A percentile compares a stretch with the other conserved stretches of the same genome.
Conservation (phyloP, 345 rosid genomes). For the Noccaea bulbosa region DNA sequence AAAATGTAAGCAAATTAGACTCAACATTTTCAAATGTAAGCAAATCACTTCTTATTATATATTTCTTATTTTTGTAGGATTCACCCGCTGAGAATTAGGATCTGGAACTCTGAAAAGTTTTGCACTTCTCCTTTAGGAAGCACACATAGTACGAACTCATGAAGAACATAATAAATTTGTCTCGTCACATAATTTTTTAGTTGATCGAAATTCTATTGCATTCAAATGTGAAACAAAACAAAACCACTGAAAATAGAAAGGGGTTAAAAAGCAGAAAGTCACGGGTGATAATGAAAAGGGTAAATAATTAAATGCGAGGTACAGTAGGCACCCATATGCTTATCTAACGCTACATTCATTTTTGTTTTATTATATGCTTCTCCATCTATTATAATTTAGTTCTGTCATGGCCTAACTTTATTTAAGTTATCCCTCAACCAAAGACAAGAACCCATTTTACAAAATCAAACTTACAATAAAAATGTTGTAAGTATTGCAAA, state of each 20-base stretch:
- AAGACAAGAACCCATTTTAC: not conserved
- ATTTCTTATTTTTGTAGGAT: not conserved
- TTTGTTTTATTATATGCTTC: constrained; percentile 1
- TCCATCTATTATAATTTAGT: not conserved
- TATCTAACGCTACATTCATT: not conserved
- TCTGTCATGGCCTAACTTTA: not conserved
- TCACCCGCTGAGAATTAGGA: not conserved
- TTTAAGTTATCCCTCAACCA: not conserved
- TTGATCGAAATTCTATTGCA: not conserved
- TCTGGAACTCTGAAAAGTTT: not conserved
- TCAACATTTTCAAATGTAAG: too few relatives aligned
- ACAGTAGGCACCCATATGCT: constrained; percentile 18
- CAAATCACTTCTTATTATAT: too few relatives aligned
- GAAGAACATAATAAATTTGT: not conserved
- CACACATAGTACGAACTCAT: not conserved
- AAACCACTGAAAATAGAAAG: not conserved
- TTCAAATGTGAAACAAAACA: not conserved
- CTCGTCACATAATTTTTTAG: constrained; percentile 3
- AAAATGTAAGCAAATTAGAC: too few relatives aligned
- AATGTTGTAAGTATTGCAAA: not conserved
- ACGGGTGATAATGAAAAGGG: constrained; percentile 13
- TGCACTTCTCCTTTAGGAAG: not conserved
- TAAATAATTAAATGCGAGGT: constrained; percentile 17
- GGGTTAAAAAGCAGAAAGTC: not conserved
- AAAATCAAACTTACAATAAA: not conserved